Base-by-base conservation (phyloP, 768 basidiomycete genomes). In the Tephrocybe sp. region DNA sequence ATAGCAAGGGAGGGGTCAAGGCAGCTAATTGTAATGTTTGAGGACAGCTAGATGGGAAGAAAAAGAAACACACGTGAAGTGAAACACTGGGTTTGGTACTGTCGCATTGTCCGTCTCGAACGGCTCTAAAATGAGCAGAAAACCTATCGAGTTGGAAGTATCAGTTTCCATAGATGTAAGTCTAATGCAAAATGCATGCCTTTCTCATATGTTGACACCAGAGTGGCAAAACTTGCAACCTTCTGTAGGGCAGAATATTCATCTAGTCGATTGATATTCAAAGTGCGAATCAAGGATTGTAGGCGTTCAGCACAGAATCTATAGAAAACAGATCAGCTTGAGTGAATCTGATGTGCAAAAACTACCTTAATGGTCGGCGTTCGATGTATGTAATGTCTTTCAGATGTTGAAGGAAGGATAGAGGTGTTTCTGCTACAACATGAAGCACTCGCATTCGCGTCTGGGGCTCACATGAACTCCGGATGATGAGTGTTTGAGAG, bases 371-470 rank as follows among this genome's bases (percentile, higher is more conserved):
- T 10, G 97, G 97, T 55, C 95, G 76, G 50, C 90, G 78, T 66
- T 99, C 97, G 51, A 99, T 99, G 66, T 94, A 99, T 12, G 97
- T 98, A 55, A 98, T 98, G 60, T 99, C 97, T 70, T 97, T 98
- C 41, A 99, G 77, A 70, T 99, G 97, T 63, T 98, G 96, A 36
- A 99, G 72, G 68, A 99, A 99, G 1, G 96, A 98, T 23, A 90
- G 73, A 0, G 97, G 97, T 1, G 97, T 99, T 70, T 99, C 97
- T 15, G 97, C 97, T 12, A 99, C 97, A 54, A 99, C 97, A 65
- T 98, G 97, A 23, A 98, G 73, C n/a, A 99, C 97, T 44, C 97
- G 86, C 96, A 98, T 98, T 48, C 97, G 83, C 15, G 96, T 98
- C 95, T 98, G 59, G 17, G 20, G 25, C 23, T 3, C 24, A 15